Evolutionary conservation across 1,139 yeast species (phyloP).

Genomic region (Sugiyamaella pinicola): DNA sequence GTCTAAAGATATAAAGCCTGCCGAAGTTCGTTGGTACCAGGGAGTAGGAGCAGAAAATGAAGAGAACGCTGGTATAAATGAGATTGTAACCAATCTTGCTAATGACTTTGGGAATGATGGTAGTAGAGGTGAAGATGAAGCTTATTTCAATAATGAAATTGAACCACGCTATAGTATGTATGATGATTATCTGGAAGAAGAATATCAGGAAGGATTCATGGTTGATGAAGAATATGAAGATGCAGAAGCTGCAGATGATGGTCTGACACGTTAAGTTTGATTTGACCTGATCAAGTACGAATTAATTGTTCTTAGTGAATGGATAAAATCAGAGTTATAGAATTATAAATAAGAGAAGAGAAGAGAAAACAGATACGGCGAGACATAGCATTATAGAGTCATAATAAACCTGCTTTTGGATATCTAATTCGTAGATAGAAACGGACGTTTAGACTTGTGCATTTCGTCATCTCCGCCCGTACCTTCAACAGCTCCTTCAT

Average conservation of each 20-base stretch:
- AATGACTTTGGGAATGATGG: conserved; percentile 14
- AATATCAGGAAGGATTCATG: conserved; percentile 27
- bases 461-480: background rate
- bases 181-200: conserved; percentile 27
- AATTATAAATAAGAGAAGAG: too few relatives aligned
- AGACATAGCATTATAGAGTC: background rate
- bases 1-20: too few relatives aligned
- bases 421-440: background rate
- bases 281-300: too few relatives aligned
- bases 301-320: too few relatives aligned
- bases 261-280: too few relatives aligned
- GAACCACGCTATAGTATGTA: conserved; percentile 33
- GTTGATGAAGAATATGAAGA: conserved; percentile 25
- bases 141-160: conserved; percentile 16
- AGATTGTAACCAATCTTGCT: conserved; percentile 26
- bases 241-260: conserved; percentile 23
- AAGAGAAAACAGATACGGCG: too few relatives aligned
- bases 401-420: background rate
- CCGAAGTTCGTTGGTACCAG: conserved; percentile 23
- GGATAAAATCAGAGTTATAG: too few relatives aligned
- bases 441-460: conserved; percentile 5
- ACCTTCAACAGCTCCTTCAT: background rate
- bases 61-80: conserved; percentile 31
- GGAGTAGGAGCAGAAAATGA: conserved; percentile 22
- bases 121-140: conserved; percentile 12